Conservation (phyloP, 2,329 filamentous ascomycete species). For the Claviceps spartinae region DNA sequence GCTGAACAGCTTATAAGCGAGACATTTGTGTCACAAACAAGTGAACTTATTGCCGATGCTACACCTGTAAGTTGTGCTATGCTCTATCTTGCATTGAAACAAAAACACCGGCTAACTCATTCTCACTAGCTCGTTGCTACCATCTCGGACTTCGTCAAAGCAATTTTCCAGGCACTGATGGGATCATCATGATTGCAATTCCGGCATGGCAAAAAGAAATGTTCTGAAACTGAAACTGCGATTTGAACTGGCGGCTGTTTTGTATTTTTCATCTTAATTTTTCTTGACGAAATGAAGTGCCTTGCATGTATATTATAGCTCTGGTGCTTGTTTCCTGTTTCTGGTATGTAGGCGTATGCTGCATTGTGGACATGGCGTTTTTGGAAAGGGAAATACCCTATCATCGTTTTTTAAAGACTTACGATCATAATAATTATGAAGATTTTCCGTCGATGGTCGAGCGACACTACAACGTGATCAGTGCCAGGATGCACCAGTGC, state of each 20-base stretch:
- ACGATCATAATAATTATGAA: too few species aligned
- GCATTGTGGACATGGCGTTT: too few species aligned
- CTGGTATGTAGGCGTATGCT: too few species aligned
- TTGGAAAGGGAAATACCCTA: too few species aligned
- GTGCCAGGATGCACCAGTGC: too few species aligned
- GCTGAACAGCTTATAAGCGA: slow-evolving; percentile 24
- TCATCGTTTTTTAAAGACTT: too few species aligned
- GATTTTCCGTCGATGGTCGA: too few species aligned
- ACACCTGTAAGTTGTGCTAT: slow-evolving; percentile 21
- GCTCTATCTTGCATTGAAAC: neutral
- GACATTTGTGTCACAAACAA: slow-evolving; percentile 27
- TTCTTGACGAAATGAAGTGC: too few species aligned
- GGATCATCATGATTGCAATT: slow-evolving; percentile 1
- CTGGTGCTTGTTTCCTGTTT: too few species aligned
- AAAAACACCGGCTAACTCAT: neutral
- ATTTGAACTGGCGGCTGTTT: neutral
- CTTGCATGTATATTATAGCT: too few species aligned
- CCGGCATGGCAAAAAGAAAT: neutral
- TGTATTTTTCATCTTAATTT: too few species aligned
- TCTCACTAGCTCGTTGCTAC: slow-evolving; percentile 18
- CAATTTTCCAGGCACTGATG: slow-evolving; percentile 17
- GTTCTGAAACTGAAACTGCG: neutral
- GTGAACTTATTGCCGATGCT: slow-evolving; percentile 28
- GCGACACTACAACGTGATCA: too few species aligned
- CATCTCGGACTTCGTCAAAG: slow-evolving; percentile 19